These are phyloP conservation scores for Chytriomyces confervae DNA, from an alignment of 192 early-diverging fungal species.

Conservation along the genomic window DNA sequence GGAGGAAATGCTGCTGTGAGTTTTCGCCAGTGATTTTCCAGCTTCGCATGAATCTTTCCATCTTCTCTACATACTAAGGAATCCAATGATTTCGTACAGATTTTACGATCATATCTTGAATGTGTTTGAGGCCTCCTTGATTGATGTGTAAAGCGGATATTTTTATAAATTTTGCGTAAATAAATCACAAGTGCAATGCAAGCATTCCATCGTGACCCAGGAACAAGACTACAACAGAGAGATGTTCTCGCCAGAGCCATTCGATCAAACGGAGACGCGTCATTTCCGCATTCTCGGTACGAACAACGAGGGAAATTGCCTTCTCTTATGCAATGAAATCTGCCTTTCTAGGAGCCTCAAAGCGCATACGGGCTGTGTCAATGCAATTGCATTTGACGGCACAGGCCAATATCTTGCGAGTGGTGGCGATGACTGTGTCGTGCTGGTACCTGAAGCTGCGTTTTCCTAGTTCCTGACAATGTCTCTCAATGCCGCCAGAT, in stretches of 20 bases:
- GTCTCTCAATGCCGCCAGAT: too few relatives aligned
- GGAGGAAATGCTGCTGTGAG: too few relatives aligned
- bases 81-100: too few relatives aligned
- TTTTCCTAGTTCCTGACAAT: background rate
- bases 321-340: background rate
- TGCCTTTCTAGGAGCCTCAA: slow-evolving; percentile 6
- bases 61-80: too few relatives aligned
- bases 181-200: too few relatives aligned
- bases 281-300: background rate
- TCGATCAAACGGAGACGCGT: background rate
- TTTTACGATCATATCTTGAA: too few relatives aligned
- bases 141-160: background rate
- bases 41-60: too few relatives aligned
- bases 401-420: slow-evolving; percentile 27
- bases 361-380: slow-evolving; percentile 35
- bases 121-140: too few relatives aligned
- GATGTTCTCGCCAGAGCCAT: background rate
- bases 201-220: background rate
- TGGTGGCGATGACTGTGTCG: slow-evolving; percentile 62
- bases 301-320: background rate
- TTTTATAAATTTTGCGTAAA: background rate
- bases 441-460: slow-evolving; percentile 2
- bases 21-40: too few relatives aligned
- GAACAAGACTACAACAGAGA: background rate
- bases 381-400: slow-evolving; percentile 26